These are phyloP conservation scores for Lolium multiflorum DNA, from an alignment of 176 grass and related monocot genomes.

Conservation along the genomic window DNA sequence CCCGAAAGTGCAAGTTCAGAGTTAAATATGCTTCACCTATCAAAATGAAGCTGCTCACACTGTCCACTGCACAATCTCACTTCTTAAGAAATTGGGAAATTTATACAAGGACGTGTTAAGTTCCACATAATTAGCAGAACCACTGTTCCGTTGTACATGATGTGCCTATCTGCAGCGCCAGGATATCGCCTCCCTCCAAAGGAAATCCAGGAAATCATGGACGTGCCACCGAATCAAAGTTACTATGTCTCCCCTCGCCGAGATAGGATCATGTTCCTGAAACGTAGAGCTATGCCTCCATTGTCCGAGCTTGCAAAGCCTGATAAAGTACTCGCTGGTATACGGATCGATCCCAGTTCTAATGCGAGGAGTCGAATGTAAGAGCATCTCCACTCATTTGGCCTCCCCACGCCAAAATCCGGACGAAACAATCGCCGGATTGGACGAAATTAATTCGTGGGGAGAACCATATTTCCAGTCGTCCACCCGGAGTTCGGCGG, in stretches of 20 bases:
- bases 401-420: too few relatives aligned
- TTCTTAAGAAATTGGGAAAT: background rate
- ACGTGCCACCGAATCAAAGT: slow-evolving; percentile 68
- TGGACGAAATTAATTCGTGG: too few relatives aligned
- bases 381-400: too few relatives aligned
- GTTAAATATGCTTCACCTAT: background rate
- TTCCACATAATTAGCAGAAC: background rate
- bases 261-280: slow-evolving; percentile 77
- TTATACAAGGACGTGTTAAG: background rate
- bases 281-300: slow-evolving; percentile 66
- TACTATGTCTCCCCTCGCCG: slow-evolving; percentile 74
- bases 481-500: too few relatives aligned
- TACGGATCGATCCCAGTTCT: slow-evolving; percentile 71
- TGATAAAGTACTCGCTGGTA: slow-evolving; percentile 77
- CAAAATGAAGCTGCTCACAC: background rate
- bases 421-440: too few relatives aligned
- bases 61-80: background rate
- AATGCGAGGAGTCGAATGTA: slow-evolving; percentile 74
- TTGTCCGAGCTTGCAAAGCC: slow-evolving; percentile 70
- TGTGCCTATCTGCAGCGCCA: background rate
- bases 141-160: background rate
- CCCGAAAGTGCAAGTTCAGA: background rate
- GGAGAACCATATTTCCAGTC: too few relatives aligned
- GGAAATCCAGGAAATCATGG: slow-evolving; percentile 81
- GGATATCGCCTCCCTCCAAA: slow-evolving; percentile 70